Base-by-base conservation (phyloP, 345 rosid genomes). In the Hibiscus syriacus region DNA sequence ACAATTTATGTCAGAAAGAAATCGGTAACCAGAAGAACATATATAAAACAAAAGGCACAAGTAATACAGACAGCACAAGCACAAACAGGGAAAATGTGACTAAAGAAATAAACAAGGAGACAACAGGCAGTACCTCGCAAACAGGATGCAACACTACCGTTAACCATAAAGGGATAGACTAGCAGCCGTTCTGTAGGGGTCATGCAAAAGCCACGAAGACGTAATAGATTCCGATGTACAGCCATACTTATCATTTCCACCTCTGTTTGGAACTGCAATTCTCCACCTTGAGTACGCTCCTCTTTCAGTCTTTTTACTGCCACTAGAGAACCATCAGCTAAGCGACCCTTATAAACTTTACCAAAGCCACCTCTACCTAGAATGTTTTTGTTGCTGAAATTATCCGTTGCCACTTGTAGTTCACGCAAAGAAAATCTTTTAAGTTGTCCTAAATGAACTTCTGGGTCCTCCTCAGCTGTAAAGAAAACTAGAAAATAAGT, bases 221-320 rank as follows among this genome's bases (percentile, higher is more conserved):
- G 88, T 77, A 92, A 90, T 77, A 92, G 76, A 75, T 92, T 90
- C 66, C 92, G 82, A 71, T 92, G 97, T 64, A 88, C 97, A 19
- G 98, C 98, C 98, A 90, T 83, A 77, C 98, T 92, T 41, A 92
- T 92, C 83, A 92, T 84, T 80, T 92, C 97, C 30, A 92, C 96
- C 79, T 92, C 97, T 1, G 96, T 92, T 72, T 92, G 98, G 77
- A 92, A 92, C 79, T 92, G 98, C 76, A 84, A 71, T 71, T 90
- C 97, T 49, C 93, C 98, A 67, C 92, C 90, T 66, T 84, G 87
- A 56, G 86, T 90, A 48, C 92, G 93, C 76, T 90, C 96, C 74
- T 92, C 97, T 80, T 90, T 90, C 52, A 92, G 80, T 77, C 98
- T 77, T 82, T 92, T 90, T 16, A 92, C 93, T 6, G 98, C 98